Percentiles rank a stretch among this genome's conserved stretches.
Conservation (phyloP, 192 early-diverging fungal genomes). For the Podila clonocystis region DNA sequence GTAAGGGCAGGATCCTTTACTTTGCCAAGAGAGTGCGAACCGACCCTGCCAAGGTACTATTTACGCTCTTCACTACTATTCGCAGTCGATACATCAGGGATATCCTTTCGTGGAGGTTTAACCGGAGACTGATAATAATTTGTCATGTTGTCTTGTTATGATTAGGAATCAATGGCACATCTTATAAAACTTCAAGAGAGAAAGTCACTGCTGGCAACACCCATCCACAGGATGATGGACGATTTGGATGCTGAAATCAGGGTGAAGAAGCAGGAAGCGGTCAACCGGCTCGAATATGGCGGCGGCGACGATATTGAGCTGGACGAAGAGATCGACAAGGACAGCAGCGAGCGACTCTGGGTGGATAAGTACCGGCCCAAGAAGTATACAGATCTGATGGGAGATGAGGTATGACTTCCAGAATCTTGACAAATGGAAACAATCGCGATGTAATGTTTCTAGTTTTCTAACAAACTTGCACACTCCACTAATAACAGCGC, state of each 20-base stretch:
- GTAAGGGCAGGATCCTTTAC: conserved; percentile 53
- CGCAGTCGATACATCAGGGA: too few relatives aligned
- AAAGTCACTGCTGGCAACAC: conserved; percentile 20
- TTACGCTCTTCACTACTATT: too few relatives aligned
- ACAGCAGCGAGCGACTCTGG: conserved; percentile 62
- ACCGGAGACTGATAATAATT: conserved; percentile 15
- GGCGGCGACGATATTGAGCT: conserved; percentile 3
- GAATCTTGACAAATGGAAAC: not conserved
- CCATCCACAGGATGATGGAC: conserved; percentile 51
- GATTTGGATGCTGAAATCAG: conserved; percentile 43
- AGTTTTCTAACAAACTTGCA: not conserved
- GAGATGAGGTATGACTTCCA: conserved; percentile 76
- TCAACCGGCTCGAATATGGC: conserved; percentile 20
- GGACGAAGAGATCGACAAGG: not conserved
- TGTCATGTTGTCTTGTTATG: not conserved
- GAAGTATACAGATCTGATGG: conserved; percentile 85
- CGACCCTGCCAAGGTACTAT: conserved; percentile 13
- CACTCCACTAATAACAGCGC: conserved; percentile 45
- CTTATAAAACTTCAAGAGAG: conserved; percentile 2
- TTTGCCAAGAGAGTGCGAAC: conserved; percentile 49
- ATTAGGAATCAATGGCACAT: conserved; percentile 10
- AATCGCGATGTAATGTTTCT: not conserved
- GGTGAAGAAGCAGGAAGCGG: conserved; percentile 31
- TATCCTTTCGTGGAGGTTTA: not conserved
- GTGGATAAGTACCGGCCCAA: conserved; percentile 92